Conservation (phyloP, 2,329 filamentous ascomycete genomes). For the Cytospora chrysosperma region DNA sequence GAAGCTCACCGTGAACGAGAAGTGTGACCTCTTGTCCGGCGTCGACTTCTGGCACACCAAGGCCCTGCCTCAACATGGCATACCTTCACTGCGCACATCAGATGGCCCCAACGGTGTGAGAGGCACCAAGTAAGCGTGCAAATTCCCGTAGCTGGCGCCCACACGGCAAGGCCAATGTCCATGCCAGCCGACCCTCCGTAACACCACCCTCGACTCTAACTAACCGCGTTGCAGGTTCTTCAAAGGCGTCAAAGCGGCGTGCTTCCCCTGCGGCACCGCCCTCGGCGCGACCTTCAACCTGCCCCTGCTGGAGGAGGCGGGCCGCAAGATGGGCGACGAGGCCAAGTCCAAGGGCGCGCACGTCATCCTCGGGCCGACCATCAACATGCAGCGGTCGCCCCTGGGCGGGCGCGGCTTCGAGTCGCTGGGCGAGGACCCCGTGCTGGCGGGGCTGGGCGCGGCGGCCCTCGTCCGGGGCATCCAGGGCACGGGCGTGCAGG, state of each 20-base stretch:
- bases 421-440: slow-evolving; percentile 57
- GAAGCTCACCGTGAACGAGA: slow-evolving; percentile 53
- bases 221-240: slow-evolving; percentile 50
- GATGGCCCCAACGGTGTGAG: slow-evolving; percentile 71
- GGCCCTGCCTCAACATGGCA: slow-evolving; percentile 56
- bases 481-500: slow-evolving; percentile 55
- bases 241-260: slow-evolving; percentile 59
- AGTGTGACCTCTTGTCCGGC: slow-evolving; percentile 54
- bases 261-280: slow-evolving; percentile 58
- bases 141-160: too few species aligned
- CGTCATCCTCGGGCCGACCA: slow-evolving; percentile 59
- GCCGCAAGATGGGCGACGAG: slow-evolving; percentile 52
- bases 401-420: slow-evolving; percentile 61
- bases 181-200: too few species aligned
- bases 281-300: slow-evolving; percentile 59
- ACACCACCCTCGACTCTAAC: background rate
- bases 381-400: slow-evolving; percentile 62
- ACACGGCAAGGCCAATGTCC: background rate
- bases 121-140: slow-evolving; percentile 49
- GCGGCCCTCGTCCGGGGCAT: slow-evolving; percentile 55
- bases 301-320: slow-evolving; percentile 50
- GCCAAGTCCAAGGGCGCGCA: slow-evolving; percentile 57
- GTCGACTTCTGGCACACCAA: slow-evolving; percentile 71
- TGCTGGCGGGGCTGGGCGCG: slow-evolving; percentile 54
- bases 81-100: slow-evolving; percentile 64